Base-by-base conservation (phyloP, 768 basidiomycete species). In the Mycena metata region DNA sequence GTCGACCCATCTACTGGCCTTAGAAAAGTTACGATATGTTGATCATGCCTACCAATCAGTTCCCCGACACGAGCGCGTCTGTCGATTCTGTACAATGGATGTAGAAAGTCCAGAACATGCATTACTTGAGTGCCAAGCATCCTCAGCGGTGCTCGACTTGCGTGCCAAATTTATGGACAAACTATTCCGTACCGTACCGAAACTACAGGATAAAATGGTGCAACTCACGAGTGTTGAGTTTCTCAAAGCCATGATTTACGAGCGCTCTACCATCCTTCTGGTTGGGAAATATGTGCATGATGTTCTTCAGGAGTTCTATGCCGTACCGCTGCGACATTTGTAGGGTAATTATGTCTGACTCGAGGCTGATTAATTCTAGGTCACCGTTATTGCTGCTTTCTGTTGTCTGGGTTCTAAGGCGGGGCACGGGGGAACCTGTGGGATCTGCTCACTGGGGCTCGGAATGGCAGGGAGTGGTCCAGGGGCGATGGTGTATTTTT, bases 31-130 rank as follows among this genome's bases (percentile, higher is more conserved):
- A 21, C 42, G 57, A 24, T 43, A 58, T 33, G 26, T 30, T 43
- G 57, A 58, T 58, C 57, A 58, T 19, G 41, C 9, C 12, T 17
- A 58, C 16, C 42, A 5, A 12, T 24, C 23, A 26, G 24, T 58
- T 24, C 57, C 57, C 3, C 42, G 41, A n/a, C 16, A 58, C n/a
- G 35, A 43, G 41, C 17, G 57, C 26, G 21, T 43, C 24, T 58
- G 42, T 58, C 41, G 42, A 26, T 45, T 58, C 21, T 58, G 57
- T 35, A 24, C 6, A 33, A 47, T 8, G 3, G 23, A n/a, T 16
- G 50, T 52, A 12, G 39, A 63, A 26, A 42, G 26, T 36, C 51
- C 62, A 30, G 45, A 65, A 26, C 55, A 65, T 45, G 64, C 56
- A 15, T 46, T 65, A 5, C 33, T 65, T 26, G 46, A 36, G 23